These are phyloP conservation scores for Claviceps sp. DNA, from an alignment of 2,329 filamentous ascomycete genomes.

Conservation along the genomic window DNA sequence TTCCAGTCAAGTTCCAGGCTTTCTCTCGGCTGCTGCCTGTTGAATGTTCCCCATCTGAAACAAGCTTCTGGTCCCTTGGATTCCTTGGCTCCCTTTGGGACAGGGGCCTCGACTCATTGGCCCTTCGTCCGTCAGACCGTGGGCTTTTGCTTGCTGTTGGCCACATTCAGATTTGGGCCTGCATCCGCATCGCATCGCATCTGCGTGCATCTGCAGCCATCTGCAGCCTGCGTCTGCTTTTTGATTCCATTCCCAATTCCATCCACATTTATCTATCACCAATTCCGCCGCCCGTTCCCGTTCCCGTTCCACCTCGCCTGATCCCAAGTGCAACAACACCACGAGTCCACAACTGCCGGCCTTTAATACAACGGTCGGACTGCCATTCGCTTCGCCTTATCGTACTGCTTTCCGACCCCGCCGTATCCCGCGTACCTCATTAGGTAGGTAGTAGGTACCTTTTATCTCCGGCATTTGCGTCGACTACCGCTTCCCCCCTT, in stretches of 20 bases:
- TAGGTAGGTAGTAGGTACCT: no score
- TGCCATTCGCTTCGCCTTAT: not conserved
- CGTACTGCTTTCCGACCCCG: not conserved
- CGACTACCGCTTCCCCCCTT: not conserved
- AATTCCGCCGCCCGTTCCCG: no score
- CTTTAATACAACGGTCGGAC: not conserved
- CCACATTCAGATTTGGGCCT: not conserved
- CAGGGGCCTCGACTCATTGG: not conserved
- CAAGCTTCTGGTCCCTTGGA: not conserved
- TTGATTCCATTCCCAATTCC: not conserved
- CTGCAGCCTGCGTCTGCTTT: not conserved
- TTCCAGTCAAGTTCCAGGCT: no score
- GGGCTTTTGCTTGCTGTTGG: not conserved
- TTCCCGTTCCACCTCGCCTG: not conserved
- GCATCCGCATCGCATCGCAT: not conserved
- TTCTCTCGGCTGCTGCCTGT: no score
- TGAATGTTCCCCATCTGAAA: slow-evolving; percentile 1
- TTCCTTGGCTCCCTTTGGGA: not conserved
- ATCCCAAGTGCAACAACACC: no score
- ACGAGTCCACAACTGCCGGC: not conserved
- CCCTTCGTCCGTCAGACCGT: not conserved
- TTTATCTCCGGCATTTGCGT: not conserved
- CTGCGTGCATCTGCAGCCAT: not conserved
- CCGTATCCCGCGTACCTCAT: not conserved
- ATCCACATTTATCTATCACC: no score